Percentiles rank a stretch among this genome's conserved stretches.
Evolutionary conservation across 805 yeast species (phyloP).

Genomic region (Wickerhamomyces alni): DNA sequence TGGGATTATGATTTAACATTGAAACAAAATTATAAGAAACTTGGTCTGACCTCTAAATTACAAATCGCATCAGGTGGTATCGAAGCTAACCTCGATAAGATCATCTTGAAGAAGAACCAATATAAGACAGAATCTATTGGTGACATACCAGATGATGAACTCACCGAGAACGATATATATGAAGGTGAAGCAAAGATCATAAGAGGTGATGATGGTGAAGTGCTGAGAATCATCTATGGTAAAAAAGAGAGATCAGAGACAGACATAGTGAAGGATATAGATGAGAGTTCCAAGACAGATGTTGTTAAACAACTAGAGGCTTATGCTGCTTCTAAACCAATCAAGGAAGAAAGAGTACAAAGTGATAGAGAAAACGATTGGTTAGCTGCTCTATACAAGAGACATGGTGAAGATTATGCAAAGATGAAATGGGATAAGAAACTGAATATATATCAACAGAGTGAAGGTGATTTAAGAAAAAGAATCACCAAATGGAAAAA

Average conservation of each 20-base stretch:
- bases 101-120: conserved; percentile 28
- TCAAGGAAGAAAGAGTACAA: conserved; percentile 46
- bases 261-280: conserved; percentile 25
- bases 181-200: conserved; percentile 75
- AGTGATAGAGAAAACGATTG: conserved; percentile 73
- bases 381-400: conserved; percentile 56
- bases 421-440: conserved; percentile 92
- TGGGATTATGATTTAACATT: conserved; percentile 86
- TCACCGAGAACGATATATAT: conserved; percentile 50
- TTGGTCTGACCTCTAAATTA: conserved; percentile 70
- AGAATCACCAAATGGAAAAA: conserved; percentile 69
- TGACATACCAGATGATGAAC: conserved; percentile 20
- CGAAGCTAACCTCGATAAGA: conserved; percentile 46
- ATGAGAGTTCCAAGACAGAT: conserved; percentile 33
- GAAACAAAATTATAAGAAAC: conserved; percentile 75
- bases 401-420: conserved; percentile 82
- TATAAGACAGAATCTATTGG: too few relatives aligned
- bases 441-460: conserved; percentile 75
- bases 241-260: conserved; percentile 38
- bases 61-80: conserved; percentile 74
- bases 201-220: conserved; percentile 65
- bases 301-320: conserved; percentile 69
- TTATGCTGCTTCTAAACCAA: conserved; percentile 37
- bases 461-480: conserved; percentile 75
- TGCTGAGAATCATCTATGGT: conserved; percentile 64